These are phyloP conservation scores for Hydrangea macrophylla DNA, from an alignment of 148 eudicot species.

Conservation along the genomic window DNA sequence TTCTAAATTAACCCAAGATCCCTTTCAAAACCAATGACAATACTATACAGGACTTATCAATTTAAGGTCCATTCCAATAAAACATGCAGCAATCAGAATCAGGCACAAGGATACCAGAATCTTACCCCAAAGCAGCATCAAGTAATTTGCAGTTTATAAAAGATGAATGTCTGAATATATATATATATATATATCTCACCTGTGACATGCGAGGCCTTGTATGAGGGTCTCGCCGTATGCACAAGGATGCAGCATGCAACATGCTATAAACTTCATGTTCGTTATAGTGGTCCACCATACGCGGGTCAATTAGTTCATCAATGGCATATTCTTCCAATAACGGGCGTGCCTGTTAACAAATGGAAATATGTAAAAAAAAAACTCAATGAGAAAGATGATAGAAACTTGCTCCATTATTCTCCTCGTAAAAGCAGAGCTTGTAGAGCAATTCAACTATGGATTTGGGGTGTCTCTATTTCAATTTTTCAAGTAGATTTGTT, in stretches of 20 bases:
- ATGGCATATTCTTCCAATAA: constrained; percentile 62
- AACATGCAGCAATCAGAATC: too few species aligned
- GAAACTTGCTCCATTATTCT: neutral
- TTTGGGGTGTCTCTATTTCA: too few species aligned
- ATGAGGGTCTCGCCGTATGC: constrained; percentile 79
- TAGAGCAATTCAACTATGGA: too few species aligned
- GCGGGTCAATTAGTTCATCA: constrained; percentile 70
- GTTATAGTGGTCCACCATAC: constrained; percentile 48
- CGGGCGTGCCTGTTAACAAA: constrained; percentile 71
- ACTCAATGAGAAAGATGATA: neutral
- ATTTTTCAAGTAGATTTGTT: too few species aligned
- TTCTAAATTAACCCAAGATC: too few species aligned
- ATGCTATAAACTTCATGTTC: constrained; percentile 74
- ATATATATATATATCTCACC: constrained; percentile 31
- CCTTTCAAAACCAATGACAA: too few species aligned
- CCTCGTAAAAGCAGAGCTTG: too few species aligned
- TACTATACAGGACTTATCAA: too few species aligned
- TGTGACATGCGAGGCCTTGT: constrained; percentile 95
- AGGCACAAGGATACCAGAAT: too few species aligned
- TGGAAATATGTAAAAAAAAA: constrained; percentile 3
- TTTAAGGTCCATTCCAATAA: too few species aligned
- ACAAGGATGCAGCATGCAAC: constrained; percentile 87
- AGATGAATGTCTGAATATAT: neutral
- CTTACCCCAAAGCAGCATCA: neutral
- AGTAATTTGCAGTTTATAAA: neutral